Percentiles rank a stretch among this genome's conserved stretches.
Conservation (phyloP, 495 filamentous ascomycete species). For the Podospora didyma region DNA sequence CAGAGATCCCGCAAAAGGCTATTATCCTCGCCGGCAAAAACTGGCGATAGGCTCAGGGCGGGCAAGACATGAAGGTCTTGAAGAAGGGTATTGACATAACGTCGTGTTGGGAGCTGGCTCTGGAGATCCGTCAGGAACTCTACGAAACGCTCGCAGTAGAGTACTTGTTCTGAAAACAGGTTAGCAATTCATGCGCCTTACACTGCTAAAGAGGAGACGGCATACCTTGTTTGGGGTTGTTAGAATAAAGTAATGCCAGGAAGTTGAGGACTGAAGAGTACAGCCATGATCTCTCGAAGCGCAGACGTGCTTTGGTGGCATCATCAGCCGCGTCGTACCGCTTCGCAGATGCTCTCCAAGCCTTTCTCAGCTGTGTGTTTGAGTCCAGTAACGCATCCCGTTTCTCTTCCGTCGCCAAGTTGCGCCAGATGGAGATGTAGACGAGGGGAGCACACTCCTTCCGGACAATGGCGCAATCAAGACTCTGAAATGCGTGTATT, state of each 20-base stretch:
- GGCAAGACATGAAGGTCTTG: conserved; percentile 86
- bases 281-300: conserved; percentile 93
- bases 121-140: conserved; percentile 88
- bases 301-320: conserved; percentile 66
- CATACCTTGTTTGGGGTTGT: conserved; percentile 32
- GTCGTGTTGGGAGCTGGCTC: conserved; percentile 88
- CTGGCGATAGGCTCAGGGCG: conserved; percentile 71
- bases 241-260: conserved; percentile 63
- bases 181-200: conserved; percentile 1
- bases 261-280: conserved; percentile 85
- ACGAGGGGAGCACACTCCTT: conserved; percentile 96
- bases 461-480: conserved; percentile 82
- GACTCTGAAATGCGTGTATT: conserved; percentile 87
- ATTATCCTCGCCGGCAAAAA: conserved; percentile 71
- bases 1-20: conserved; percentile 78
- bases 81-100: conserved; percentile 90
- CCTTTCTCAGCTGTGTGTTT: conserved; percentile 68
- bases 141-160: conserved; percentile 89
- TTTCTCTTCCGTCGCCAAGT: conserved; percentile 66
- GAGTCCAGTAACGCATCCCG: conserved; percentile 67
- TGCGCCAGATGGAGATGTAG: conserved; percentile 93
- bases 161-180: conserved; percentile 52
- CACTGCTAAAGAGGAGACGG: neutral
- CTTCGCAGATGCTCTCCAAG: conserved; percentile 85
- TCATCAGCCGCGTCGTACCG: conserved; percentile 87